These are phyloP conservation scores for Tolypocladium tropicale DNA, from an alignment of 2,329 filamentous ascomycete species.

Conservation along the genomic window DNA sequence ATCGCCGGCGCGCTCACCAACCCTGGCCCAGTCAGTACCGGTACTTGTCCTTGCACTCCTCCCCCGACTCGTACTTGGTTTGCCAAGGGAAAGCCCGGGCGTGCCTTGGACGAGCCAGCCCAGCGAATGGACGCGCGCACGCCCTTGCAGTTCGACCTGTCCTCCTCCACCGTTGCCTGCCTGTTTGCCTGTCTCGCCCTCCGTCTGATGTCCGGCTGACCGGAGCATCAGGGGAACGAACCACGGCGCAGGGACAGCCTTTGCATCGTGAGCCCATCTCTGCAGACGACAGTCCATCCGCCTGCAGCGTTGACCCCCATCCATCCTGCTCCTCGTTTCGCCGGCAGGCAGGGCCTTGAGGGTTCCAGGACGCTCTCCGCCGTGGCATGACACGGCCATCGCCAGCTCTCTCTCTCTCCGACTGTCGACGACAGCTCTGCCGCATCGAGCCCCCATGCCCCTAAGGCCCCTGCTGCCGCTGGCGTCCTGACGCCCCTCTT, in stretches of 20 bases:
- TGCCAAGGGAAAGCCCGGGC: background rate
- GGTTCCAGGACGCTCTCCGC: too few species aligned
- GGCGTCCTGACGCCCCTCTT: background rate
- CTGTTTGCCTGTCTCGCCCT: too few species aligned
- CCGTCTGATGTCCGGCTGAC: too few species aligned
- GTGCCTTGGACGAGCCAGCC: background rate
- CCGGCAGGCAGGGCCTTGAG: too few species aligned
- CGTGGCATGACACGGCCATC: background rate
- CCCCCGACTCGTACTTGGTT: background rate
- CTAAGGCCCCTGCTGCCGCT: background rate
- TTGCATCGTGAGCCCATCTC: too few species aligned
- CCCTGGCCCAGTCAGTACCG: conserved; percentile 1
- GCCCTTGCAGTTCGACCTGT: background rate
- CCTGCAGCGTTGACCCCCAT: too few species aligned
- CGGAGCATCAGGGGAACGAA: too few species aligned
- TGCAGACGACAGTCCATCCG: too few species aligned
- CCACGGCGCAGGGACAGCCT: background rate
- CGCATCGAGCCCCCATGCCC: background rate
- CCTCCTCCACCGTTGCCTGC: too few species aligned
- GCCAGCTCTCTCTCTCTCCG: too few species aligned
- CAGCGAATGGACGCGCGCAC: background rate
- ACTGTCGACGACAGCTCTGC: background rate
- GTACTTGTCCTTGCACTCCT: background rate
- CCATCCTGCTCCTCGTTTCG: too few species aligned
- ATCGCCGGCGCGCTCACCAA: background rate